phyloP scores from a whole-genome alignment of 2,329 filamentous ascomycete species.

The Fusarium decemcellulare region DNA sequence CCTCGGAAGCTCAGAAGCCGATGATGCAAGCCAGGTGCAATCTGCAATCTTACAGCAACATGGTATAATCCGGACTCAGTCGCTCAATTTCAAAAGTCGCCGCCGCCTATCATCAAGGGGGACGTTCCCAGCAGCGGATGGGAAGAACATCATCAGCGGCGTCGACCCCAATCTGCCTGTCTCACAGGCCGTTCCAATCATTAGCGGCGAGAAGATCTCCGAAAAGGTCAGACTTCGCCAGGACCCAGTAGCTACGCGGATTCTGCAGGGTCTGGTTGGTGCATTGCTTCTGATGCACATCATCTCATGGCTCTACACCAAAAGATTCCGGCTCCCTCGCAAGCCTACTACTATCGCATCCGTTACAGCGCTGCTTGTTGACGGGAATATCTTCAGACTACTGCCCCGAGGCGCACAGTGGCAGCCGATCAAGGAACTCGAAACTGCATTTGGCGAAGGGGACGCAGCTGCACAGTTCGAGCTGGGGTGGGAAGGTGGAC shows the following conservation, averaged over 20 bases:
- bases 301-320: constrained; percentile 48
- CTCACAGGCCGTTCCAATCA: constrained; percentile 43
- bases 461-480: constrained; percentile 30
- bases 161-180: constrained; percentile 39
- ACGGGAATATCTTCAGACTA: constrained; percentile 53
- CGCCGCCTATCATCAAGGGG: constrained; percentile 36
- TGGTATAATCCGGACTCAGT: constrained; percentile 54
- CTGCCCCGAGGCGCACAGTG: constrained; percentile 44
- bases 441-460: constrained; percentile 31
- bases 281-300: constrained; percentile 46
- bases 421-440: constrained; percentile 39
- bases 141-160: constrained; percentile 41
- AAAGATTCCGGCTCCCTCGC: constrained; percentile 47
- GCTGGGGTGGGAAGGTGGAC: constrained; percentile 38
- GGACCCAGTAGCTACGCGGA: constrained; percentile 50
- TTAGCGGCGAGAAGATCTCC: constrained; percentile 32
- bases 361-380: constrained; percentile 53
- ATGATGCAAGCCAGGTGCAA: constrained; percentile 39
- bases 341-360: constrained; percentile 54
- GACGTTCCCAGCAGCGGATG: constrained; percentile 37
- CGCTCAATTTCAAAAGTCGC: constrained; percentile 49
- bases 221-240: constrained; percentile 44
- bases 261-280: constrained; percentile 52
- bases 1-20: constrained; percentile 39
- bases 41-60: constrained; percentile 55